Conservation (phyloP, 1,284 basidiomycete genomes). For the Cutaneotrichosporon mucoides region DNA sequence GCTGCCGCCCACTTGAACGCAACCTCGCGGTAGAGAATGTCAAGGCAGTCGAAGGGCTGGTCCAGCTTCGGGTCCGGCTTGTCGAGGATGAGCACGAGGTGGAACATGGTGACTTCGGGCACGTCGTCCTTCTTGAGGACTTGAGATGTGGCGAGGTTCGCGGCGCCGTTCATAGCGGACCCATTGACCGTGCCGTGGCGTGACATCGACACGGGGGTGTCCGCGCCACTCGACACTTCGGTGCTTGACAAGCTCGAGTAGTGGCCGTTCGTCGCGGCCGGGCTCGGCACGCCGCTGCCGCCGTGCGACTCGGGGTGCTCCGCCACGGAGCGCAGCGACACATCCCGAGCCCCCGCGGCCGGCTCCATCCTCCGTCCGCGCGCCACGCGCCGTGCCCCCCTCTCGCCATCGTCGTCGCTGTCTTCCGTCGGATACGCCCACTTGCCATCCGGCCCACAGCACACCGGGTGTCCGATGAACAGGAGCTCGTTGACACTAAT, state of each 20-base stretch:
- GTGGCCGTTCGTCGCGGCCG: not conserved
- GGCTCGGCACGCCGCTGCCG: not conserved
- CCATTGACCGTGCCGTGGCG: no score
- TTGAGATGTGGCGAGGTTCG: no score
- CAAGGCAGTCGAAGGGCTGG: slow-evolving; percentile 63
- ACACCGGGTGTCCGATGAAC: slow-evolving; percentile 92
- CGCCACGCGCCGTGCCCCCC: slow-evolving; percentile 8
- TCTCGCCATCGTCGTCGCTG: slow-evolving; percentile 18
- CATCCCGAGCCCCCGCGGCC: not conserved
- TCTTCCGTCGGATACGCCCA: slow-evolving; percentile 53
- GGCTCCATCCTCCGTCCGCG: slow-evolving; percentile 15
- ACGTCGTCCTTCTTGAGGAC: slow-evolving; percentile 17
- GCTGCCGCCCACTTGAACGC: slow-evolving; percentile 83
- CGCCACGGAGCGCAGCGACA: slow-evolving; percentile 6
- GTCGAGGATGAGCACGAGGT: slow-evolving; percentile 82
- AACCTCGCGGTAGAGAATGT: slow-evolving; percentile 71
- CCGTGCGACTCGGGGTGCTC: slow-evolving; percentile 15
- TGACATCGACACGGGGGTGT: not conserved
- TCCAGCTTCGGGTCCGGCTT: slow-evolving; percentile 66
- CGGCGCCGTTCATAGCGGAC: no score
- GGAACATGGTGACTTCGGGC: slow-evolving; percentile 71
- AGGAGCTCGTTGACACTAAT: slow-evolving; percentile 84
- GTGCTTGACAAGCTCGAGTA: not conserved
- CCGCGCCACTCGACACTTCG: not conserved
- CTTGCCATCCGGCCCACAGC: slow-evolving; percentile 64